A percentile compares a stretch with the other conserved stretches of the same genome.
These are phyloP conservation scores for Penicillium freii DNA, from an alignment of 2,329 filamentous ascomycete genomes.

Conservation along the genomic window DNA sequence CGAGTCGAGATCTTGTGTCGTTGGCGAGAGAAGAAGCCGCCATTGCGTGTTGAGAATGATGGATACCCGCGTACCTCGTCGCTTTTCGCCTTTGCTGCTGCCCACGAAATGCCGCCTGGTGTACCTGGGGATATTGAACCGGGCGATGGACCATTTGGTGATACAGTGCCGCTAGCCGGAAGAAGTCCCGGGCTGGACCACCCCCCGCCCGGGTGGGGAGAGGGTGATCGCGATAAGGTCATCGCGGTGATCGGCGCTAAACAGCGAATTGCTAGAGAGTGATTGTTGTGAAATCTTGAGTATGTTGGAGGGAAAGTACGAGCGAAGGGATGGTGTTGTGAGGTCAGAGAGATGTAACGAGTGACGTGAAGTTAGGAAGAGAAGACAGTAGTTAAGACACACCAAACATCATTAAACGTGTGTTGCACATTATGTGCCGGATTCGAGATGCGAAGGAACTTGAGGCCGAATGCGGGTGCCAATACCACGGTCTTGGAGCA, in stretches of 20 bases:
- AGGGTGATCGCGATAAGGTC: constrained; percentile 85
- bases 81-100: constrained; percentile 74
- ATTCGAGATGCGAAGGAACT: not conserved
- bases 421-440: not conserved
- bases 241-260: constrained; percentile 62
- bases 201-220: constrained; percentile 76
- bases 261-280: not conserved
- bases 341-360: constrained; percentile 19
- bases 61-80: constrained; percentile 71
- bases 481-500: not conserved
- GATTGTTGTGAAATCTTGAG: not conserved
- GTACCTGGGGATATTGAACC: constrained; percentile 24
- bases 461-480: constrained; percentile 1
- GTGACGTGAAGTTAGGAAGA: constrained; percentile 3
- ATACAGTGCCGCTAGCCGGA: constrained; percentile 68
- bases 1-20: constrained; percentile 77
- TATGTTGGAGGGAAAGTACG: not conserved
- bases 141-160: constrained; percentile 49
- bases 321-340: constrained; percentile 5
- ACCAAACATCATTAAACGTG: not conserved
- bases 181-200: constrained; percentile 83
- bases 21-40: constrained; percentile 83
- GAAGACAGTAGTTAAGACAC: not conserved
- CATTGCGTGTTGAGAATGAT: constrained; percentile 75
- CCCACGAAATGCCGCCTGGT: constrained; percentile 65